Evolutionary conservation across 345 rosid species (phyloP), one percentile per base, ranked within the genome.

Genomic region (Diplotaxis tenuifolia): DNA sequence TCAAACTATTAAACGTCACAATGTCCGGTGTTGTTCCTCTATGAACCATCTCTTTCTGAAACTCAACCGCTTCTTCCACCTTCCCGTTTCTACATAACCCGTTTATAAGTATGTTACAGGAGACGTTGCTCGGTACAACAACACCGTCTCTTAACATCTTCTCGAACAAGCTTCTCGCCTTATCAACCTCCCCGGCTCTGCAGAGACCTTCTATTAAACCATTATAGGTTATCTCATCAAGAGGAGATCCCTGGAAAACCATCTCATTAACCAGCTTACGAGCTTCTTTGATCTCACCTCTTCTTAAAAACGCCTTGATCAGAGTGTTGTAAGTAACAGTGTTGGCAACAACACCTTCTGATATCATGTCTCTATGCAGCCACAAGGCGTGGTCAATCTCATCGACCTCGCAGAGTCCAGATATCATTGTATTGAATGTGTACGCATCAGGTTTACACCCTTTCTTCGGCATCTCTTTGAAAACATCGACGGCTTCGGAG

Each of bases 361-460:
- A 73, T 29, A 91, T 65, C 97, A 90, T 91, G 64, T 91, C 89
- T 27, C 53, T 81, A 38, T 80, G 87, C 56, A 93, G 57, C 64
- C 73, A 65, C 79, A 89, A 68, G 61, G 98, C 93, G 14, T 83
- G 86, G 65, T 86, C 85, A 61, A 86, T 80, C 53, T 74, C 72
- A 21, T 81, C 78, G 31, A 65, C 86, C 83, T 86, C 83, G 82
- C 96, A 91, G 38, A 91, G 81, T 19, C 96, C 96, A 49, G 60
- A 83, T 74, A 93, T 87, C 55, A 93, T 67, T 9, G 94, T 79
- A 76, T 91, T 93, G 71, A 91, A 91, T 19, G 97, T 93, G 68
- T 74, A 89, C 66, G 82, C 86, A 76, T 91, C 96, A 12, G 89
- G 94, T 75, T 88, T 87, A 72, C 88, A 89, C 62, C 98, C 97